phyloP scores from a whole-genome alignment of 208 protist species.

The Wallacemonas sp. region DNA sequence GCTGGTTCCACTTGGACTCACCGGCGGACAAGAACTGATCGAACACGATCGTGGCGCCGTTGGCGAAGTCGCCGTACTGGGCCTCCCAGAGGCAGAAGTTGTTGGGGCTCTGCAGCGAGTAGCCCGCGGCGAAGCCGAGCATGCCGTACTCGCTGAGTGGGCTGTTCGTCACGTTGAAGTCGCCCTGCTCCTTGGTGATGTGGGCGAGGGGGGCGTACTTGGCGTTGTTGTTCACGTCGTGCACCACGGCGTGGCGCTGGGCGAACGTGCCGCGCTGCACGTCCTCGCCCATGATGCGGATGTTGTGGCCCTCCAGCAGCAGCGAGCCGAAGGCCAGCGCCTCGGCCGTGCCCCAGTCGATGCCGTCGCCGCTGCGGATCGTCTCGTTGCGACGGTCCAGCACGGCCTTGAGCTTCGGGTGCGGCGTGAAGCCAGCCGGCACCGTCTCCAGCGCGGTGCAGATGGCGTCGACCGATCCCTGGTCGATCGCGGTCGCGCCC shows the following conservation, averaged over 20 bases:
- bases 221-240: slow-evolving; percentile 88
- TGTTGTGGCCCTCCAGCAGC: slow-evolving; percentile 93
- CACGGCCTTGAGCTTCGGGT: slow-evolving; percentile 81
- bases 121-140: slow-evolving; percentile 97
- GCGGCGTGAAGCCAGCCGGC: slow-evolving; percentile 82
- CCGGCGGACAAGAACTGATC: slow-evolving; percentile 96
- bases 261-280: slow-evolving; percentile 98
- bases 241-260: slow-evolving; percentile 96
- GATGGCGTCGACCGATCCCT: slow-evolving; percentile 53
- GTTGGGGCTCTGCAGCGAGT: slow-evolving; percentile 94
- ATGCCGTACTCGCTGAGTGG: slow-evolving; percentile 96
- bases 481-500: slow-evolving; percentile 70
- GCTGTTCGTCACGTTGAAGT: slow-evolving; percentile 93
- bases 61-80: slow-evolving; percentile 99
- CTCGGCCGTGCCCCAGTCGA: slow-evolving; percentile 96
- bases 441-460: slow-evolving; percentile 55
- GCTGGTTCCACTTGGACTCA: slow-evolving; percentile 98
- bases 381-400: slow-evolving; percentile 79
- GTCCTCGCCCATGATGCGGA: slow-evolving; percentile 95
- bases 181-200: slow-evolving; percentile 68
- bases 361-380: slow-evolving; percentile 67
- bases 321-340: slow-evolving; percentile 95
- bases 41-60: slow-evolving; percentile 98
- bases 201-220: slow-evolving; percentile 82
- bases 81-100: slow-evolving; percentile 98